A percentile compares a stretch with the other conserved stretches of the same genome.
These are phyloP conservation scores for Phytophthora pinifolia DNA, from an alignment of 352 stramenopile genomes.

Conservation along the genomic window DNA sequence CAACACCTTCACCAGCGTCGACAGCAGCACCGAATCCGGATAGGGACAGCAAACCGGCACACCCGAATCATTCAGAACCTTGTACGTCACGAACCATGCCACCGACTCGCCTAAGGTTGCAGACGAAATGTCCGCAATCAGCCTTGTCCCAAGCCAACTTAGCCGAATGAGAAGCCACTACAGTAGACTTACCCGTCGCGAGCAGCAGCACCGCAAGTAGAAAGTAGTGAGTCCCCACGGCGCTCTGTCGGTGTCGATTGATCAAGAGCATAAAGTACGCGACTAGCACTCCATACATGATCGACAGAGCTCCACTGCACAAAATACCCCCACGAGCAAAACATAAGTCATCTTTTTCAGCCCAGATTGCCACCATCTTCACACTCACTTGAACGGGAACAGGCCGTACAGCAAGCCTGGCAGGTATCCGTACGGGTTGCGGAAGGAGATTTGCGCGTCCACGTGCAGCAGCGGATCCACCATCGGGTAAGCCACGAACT, in stretches of 20 bases:
- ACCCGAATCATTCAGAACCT: constrained; percentile 67
- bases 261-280: constrained; percentile 73
- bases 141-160: not conserved
- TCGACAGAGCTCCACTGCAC: constrained; percentile 58
- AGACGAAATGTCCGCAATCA: not conserved
- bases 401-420: constrained; percentile 78
- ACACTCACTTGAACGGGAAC: constrained; percentile 81
- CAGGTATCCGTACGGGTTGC: constrained; percentile 84
- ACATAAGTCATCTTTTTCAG: not conserved
- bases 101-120: constrained; percentile 52
- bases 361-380: not conserved
- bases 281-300: constrained; percentile 74
- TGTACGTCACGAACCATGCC: constrained; percentile 82
- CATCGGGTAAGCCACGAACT: constrained; percentile 77
- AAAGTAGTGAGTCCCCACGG: constrained; percentile 85
- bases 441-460: constrained; percentile 64
- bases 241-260: constrained; percentile 62
- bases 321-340: constrained; percentile 11
- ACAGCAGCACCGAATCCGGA: constrained; percentile 62
- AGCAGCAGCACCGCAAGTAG: constrained; percentile 78
- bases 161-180: not conserved
- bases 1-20: constrained; percentile 72
- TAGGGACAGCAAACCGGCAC: constrained; percentile 80
- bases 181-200: constrained; percentile 46
- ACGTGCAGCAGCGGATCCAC: constrained; percentile 65